Percentiles rank a stretch among this genome's conserved stretches.
Conservation (phyloP, 2,329 filamentous ascomycete species). For the Rutstroemia sydowiana region DNA sequence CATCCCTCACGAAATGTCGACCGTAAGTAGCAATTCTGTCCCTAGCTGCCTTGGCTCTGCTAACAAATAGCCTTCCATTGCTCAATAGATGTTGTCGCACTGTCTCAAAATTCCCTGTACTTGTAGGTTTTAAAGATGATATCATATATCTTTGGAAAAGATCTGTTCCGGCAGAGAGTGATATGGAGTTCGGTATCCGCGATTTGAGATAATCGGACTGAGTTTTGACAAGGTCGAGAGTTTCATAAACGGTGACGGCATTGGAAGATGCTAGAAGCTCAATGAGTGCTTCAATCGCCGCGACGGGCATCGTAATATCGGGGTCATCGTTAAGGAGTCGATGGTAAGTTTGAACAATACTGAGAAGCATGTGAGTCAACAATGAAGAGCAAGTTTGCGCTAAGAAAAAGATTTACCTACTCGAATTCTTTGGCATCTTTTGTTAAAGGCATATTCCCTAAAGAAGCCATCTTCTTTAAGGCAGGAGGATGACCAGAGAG, state of each 20-base stretch:
- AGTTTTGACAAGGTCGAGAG: slow-evolving; percentile 73
- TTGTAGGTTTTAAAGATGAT: slow-evolving; percentile 49
- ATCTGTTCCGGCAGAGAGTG: slow-evolving; percentile 87
- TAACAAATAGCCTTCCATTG: slow-evolving; percentile 81
- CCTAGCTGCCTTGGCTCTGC: slow-evolving; percentile 76
- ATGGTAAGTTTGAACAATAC: slow-evolving; percentile 59
- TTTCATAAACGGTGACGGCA: slow-evolving; percentile 87
- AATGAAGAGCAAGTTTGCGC: neutral
- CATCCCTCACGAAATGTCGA: slow-evolving; percentile 69
- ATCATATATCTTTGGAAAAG: slow-evolving; percentile 93
- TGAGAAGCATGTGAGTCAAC: slow-evolving; percentile 21
- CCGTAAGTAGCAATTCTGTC: slow-evolving; percentile 77
- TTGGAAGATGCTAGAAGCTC: slow-evolving; percentile 72
- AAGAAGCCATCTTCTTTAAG: slow-evolving; percentile 26
- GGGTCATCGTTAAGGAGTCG: slow-evolving; percentile 60
- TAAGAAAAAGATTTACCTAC: slow-evolving; percentile 12
- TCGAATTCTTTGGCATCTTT: slow-evolving; percentile 23
- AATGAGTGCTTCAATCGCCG: slow-evolving; percentile 87
- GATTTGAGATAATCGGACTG: slow-evolving; percentile 72
- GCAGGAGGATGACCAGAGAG: slow-evolving; percentile 23
- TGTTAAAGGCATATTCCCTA: slow-evolving; percentile 21
- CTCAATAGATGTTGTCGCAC: slow-evolving; percentile 76
- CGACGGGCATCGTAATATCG: slow-evolving; percentile 90
- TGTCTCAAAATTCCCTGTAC: slow-evolving; percentile 64
- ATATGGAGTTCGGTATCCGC: slow-evolving; percentile 79